Conservation (phyloP, 768 basidiomycete species). For the Kockovaella imperatae region DNA sequence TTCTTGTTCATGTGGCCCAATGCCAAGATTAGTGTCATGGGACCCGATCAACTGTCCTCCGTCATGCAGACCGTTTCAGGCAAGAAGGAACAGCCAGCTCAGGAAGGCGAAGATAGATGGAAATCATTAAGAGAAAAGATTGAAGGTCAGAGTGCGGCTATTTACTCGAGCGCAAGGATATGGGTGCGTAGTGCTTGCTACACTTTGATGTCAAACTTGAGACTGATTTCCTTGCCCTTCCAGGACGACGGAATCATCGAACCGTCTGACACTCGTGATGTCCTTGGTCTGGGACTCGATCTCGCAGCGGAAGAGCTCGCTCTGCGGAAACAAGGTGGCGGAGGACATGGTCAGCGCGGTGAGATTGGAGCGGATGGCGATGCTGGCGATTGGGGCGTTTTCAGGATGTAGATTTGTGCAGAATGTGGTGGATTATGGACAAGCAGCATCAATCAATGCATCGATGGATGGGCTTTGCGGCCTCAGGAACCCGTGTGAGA, state of each 20-base stretch:
- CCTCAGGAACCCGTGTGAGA: too few relatives aligned
- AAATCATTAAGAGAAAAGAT: slow-evolving; percentile 63
- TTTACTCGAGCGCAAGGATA: slow-evolving; percentile 82
- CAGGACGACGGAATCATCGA: slow-evolving; percentile 56
- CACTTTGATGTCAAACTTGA: background rate
- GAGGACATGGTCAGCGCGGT: slow-evolving; percentile 48
- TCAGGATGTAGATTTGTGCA: slow-evolving; percentile 64
- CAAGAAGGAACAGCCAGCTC: slow-evolving; percentile 46
- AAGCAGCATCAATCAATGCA: background rate
- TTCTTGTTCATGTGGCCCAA: slow-evolving; percentile 99
- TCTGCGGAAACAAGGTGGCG: slow-evolving; percentile 48
- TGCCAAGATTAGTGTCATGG: slow-evolving; percentile 92
- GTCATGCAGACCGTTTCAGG: slow-evolving; percentile 87
- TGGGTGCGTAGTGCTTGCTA: slow-evolving; percentile 52
- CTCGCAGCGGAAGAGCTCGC: slow-evolving; percentile 50
- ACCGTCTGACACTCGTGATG: slow-evolving; percentile 79
- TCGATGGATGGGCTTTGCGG: too few relatives aligned
- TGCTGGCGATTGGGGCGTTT: slow-evolving; percentile 63
- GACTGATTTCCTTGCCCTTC: background rate
- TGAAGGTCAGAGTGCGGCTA: slow-evolving; percentile 75
- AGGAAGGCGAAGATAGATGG: slow-evolving; percentile 13
- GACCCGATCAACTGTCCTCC: slow-evolving; percentile 80
- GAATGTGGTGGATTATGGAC: background rate
- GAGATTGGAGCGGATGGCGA: slow-evolving; percentile 51
- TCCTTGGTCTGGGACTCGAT: slow-evolving; percentile 77